Evolutionary conservation across 352 stramenopile genomes (phyloP).

Genomic region (Pythium plurisporium): DNA sequence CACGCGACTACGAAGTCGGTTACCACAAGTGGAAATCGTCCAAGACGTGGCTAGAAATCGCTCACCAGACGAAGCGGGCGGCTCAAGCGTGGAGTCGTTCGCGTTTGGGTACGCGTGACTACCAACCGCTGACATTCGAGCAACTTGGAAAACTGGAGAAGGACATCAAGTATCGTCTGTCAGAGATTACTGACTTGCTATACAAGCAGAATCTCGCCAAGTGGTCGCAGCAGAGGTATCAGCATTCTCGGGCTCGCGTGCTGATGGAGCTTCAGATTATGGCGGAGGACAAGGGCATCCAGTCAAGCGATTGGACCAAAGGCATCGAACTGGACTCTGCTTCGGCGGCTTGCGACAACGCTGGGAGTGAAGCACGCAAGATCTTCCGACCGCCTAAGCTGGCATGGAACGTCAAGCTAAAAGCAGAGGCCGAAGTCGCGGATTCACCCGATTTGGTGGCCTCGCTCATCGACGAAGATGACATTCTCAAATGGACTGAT

Average conservation of each 20-base stretch:
- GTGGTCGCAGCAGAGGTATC: slow-evolving; percentile 31
- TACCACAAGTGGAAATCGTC: slow-evolving; percentile 15
- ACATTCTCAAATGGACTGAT: slow-evolving; percentile 40
- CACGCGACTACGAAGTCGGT: slow-evolving; percentile 16
- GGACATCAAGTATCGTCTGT: slow-evolving; percentile 40
- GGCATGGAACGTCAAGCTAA: background rate
- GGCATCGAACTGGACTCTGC: background rate
- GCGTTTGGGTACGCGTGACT: slow-evolving; percentile 17
- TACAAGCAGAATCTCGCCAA: slow-evolving; percentile 47
- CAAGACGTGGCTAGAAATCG: slow-evolving; percentile 28
- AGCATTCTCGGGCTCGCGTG: slow-evolving; percentile 6
- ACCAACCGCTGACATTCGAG: slow-evolving; percentile 29
- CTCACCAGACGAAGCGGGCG: slow-evolving; percentile 18
- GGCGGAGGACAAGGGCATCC: background rate
- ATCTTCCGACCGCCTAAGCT: background rate
- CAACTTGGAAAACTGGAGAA: slow-evolving; percentile 35
- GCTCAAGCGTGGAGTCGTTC: slow-evolving; percentile 25
- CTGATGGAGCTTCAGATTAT: slow-evolving; percentile 20
- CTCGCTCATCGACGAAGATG: slow-evolving; percentile 2
- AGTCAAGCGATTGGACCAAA: background rate
- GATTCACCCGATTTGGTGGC: background rate
- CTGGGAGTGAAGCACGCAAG: background rate
- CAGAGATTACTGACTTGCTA: slow-evolving; percentile 28
- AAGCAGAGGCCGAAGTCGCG: background rate
- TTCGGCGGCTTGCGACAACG: background rate